phyloP scores from a whole-genome alignment of 768 basidiomycete species.

The Trametes gibbosa region DNA sequence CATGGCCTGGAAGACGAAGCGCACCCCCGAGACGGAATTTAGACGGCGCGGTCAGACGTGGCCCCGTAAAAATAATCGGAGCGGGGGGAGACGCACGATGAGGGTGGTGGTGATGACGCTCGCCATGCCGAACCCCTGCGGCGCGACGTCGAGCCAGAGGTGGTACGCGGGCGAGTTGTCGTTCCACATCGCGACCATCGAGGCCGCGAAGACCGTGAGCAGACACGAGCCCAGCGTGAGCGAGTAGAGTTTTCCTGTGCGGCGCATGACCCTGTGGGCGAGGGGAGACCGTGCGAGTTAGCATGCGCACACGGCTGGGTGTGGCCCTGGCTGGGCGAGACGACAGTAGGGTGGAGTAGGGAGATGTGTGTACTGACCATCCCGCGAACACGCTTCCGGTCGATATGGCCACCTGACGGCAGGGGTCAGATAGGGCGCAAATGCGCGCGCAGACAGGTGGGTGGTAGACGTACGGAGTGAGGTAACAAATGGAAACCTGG shows the following conservation, averaged over 20 bases:
- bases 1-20: slow-evolving; percentile 58
- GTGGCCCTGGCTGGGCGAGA: not conserved
- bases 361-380: slow-evolving; percentile 43
- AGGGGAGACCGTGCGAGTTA: slow-evolving; percentile 7
- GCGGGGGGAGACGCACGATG: slow-evolving; percentile 53
- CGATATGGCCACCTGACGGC: slow-evolving; percentile 67
- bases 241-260: slow-evolving; percentile 80
- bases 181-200: slow-evolving; percentile 66
- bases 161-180: slow-evolving; percentile 56
- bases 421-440: not conserved
- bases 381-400: slow-evolving; percentile 86
- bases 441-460: not conserved
- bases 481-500: slow-evolving; percentile 86
- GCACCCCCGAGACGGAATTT: too few species aligned
- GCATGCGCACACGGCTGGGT: too few species aligned
- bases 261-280: slow-evolving; percentile 69
- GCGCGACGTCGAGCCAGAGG: slow-evolving; percentile 76
- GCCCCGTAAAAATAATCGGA: too few species aligned
- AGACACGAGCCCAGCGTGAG: slow-evolving; percentile 68
- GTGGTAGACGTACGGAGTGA: slow-evolving; percentile 63
- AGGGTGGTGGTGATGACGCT: slow-evolving; percentile 83
- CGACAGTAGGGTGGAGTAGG: slow-evolving; percentile 1
- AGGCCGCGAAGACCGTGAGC: slow-evolving; percentile 56
- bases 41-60: not conserved
- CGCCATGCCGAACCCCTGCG: slow-evolving; percentile 82